Evolutionary conservation across 768 basidiomycete species (phyloP), one percentile per base, ranked within the genome.

Genomic region (Leccinum variicolor): DNA sequence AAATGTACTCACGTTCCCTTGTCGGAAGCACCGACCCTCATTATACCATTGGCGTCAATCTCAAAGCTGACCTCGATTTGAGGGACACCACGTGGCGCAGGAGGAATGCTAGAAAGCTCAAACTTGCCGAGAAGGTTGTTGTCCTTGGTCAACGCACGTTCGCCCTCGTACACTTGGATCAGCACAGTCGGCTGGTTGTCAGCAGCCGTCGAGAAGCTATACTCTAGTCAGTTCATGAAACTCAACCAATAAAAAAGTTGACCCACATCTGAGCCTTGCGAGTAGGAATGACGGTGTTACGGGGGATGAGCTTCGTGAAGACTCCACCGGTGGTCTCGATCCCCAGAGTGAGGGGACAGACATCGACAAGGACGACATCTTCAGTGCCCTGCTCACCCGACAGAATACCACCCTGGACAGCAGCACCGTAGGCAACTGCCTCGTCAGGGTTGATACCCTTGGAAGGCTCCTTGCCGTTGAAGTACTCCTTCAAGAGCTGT

Each of bases 401-500:
- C 63, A 99, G 90, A 67, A 99, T 96, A 78, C 93, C 96, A 76
- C 92, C 96, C 77, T 99, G 96, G 64, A 98, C 93, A 54, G 96
- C 96, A 62, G 96, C 96, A 82, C 96, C 96, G 68, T 97, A 98
- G 48, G 96, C 94, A 64, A 99, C 96, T 61, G 96, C 96, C 79
- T 99, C 96, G 74, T 99, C 96, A 53, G 95, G 94, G 83, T 99
- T 98, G 80, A 98, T 99, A 64, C 92, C 90, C 83, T 94, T 95
- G 61, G 95, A 95, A 53, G 94, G 94, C 74, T 98, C 96, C 80
- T 92, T 97, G 72, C 93, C 90, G 64, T 84, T 87, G 76, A 98
- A 99, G 82, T 85, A 98, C 73, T 98, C 95, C 76, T 94, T 94
- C 72, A 99, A 86, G 73, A 98, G 92, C 69, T 97, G 92, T 70